phyloP scores from a whole-genome alignment of 2,329 filamentous ascomycete species.

The Fusarium napiforme region DNA sequence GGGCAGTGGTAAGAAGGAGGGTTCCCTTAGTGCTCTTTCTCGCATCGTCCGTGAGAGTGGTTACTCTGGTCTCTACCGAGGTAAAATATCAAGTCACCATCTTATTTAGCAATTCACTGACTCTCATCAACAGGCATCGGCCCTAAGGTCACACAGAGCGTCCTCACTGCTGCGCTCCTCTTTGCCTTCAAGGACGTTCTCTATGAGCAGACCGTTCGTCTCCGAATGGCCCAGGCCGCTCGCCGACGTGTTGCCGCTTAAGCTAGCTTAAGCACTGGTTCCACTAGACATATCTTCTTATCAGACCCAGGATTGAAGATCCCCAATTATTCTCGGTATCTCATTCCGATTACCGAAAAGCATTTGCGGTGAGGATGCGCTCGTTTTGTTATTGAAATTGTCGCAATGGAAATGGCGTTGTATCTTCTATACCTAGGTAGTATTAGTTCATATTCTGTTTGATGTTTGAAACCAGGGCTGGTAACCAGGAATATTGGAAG shows the following conservation, averaged over 20 bases:
- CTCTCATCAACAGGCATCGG: constrained; percentile 75
- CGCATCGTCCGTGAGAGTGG: constrained; percentile 89
- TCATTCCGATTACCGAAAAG: constrained; percentile 19
- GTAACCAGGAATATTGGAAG: constrained; percentile 11
- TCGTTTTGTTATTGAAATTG: constrained; percentile 18
- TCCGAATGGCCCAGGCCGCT: constrained; percentile 61
- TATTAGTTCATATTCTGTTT: constrained; percentile 10
- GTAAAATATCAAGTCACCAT: constrained; percentile 59
- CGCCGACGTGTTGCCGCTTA: constrained; percentile 54
- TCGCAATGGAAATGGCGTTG: constrained; percentile 28
- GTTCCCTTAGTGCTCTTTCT: constrained; percentile 80
- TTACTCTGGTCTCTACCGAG: constrained; percentile 92
- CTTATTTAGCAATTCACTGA: background rate
- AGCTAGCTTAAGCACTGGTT: constrained; percentile 11
- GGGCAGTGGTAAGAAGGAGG: constrained; percentile 79
- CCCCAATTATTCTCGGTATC: constrained; percentile 11
- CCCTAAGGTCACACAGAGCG: constrained; percentile 96
- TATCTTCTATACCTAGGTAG: constrained; percentile 3
- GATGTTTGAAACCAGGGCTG: constrained; percentile 2
- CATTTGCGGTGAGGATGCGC: constrained; percentile 27
- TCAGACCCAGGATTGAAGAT: constrained; percentile 12
- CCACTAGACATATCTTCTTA: constrained; percentile 4
- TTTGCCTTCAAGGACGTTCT: constrained; percentile 98
- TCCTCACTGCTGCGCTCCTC: constrained; percentile 93
- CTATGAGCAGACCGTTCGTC: constrained; percentile 81